Evolutionary conservation across 2,329 filamentous ascomycete genomes (phyloP).

Genomic region (Beauveria asiatica): DNA sequence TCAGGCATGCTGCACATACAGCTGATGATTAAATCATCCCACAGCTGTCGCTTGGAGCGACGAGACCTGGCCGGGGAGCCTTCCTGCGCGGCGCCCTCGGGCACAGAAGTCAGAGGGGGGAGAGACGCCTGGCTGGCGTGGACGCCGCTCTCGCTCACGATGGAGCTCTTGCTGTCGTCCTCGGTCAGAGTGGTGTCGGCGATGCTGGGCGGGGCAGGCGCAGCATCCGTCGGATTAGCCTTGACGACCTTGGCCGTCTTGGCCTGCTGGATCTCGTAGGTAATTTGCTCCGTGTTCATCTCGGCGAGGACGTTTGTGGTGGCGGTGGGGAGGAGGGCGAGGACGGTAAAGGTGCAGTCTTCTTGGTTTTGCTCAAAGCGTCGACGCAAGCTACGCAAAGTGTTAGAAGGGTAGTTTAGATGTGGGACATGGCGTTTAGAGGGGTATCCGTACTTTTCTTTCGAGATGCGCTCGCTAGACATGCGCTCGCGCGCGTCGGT

Average conservation of each 20-base stretch:
- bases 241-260: conserved; percentile 60
- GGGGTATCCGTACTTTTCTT: conserved; percentile 69
- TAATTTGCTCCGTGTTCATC: conserved; percentile 86
- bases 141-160: conserved; percentile 73
- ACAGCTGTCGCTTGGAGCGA: conserved; percentile 85
- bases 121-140: conserved; percentile 70
- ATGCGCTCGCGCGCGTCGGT: conserved; percentile 91
- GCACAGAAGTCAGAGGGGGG: conserved; percentile 31
- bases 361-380: conserved; percentile 99
- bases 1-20: conserved; percentile 48
- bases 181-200: conserved; percentile 68
- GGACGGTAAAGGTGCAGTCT: conserved; percentile 94
- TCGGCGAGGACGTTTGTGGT: conserved; percentile 81
- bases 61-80: conserved; percentile 38
- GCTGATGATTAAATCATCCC: conserved; percentile 95
- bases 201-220: conserved; percentile 51
- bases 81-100: conserved; percentile 29
- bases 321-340: conserved; percentile 88
- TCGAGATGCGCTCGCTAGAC: conserved; percentile 89
- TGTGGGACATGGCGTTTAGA: background rate
- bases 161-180: conserved; percentile 74
- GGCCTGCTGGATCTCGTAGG: conserved; percentile 89
- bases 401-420: background rate
- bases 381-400: conserved; percentile 68
- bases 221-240: conserved; percentile 43